Percentiles rank a stretch among this genome's conserved stretches.
Evolutionary conservation across 805 yeast genomes (phyloP).

Genomic region (Clavispora santaluciae): DNA sequence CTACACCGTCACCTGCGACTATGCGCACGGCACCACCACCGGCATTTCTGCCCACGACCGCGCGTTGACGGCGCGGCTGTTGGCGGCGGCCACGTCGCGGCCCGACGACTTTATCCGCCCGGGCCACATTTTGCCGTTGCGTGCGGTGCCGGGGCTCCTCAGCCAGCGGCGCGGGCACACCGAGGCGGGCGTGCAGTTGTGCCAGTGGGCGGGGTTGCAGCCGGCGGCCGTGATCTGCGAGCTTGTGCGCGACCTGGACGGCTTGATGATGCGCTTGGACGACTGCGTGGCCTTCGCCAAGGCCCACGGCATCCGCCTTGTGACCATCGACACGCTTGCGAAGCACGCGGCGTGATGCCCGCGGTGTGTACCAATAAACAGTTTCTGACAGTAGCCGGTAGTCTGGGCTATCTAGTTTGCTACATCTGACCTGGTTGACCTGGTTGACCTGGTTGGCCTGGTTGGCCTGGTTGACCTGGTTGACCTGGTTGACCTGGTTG

Average conservation of each 20-base stretch:
- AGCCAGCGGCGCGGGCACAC: slow-evolving; percentile 88
- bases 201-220: slow-evolving; percentile 66
- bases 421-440: no score
- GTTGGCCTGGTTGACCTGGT: no score
- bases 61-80: slow-evolving; percentile 68
- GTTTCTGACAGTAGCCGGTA: no score
- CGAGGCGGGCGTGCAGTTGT: slow-evolving; percentile 91
- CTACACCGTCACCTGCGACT: slow-evolving; percentile 89
- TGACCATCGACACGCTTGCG: slow-evolving; percentile 73
- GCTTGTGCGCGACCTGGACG: slow-evolving; percentile 87
- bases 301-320: slow-evolving; percentile 58
- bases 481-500: no score
- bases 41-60: slow-evolving; percentile 96
- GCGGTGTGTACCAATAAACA: no score
- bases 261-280: slow-evolving; percentile 88
- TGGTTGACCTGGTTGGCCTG: no score
- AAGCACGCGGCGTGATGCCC: no score
- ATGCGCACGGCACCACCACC: slow-evolving; percentile 84
- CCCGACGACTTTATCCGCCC: slow-evolving; percentile 79
- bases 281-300: slow-evolving; percentile 74
- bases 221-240: slow-evolving; percentile 95
- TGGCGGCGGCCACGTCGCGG: slow-evolving; percentile 57
- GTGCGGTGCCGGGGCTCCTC: slow-evolving; percentile 86
- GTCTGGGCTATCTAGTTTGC: no score
- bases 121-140: slow-evolving; percentile 89